Percentiles rank a stretch among this genome's conserved stretches.
phyloP scores from a whole-genome alignment of 805 yeast species.

The Scheffersomyces amazonensis region DNA sequence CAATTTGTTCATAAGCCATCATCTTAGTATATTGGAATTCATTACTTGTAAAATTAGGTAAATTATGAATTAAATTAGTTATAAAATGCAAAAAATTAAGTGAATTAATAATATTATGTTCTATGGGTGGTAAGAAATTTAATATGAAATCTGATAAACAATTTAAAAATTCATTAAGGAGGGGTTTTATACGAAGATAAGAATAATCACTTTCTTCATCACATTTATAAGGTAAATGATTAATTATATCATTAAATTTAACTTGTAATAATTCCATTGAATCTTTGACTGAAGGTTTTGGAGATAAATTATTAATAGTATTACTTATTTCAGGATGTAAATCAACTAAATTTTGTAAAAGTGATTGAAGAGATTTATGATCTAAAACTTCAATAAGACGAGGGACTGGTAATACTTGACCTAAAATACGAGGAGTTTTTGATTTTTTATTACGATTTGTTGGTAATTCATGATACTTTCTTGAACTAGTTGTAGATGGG shows the following conservation, averaged over 20 bases:
- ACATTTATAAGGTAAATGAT: slow-evolving; percentile 70
- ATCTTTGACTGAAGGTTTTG: slow-evolving; percentile 53
- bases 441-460: slow-evolving; percentile 21
- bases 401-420: slow-evolving; percentile 59
- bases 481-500: background rate
- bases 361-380: slow-evolving; percentile 47
- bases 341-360: slow-evolving; percentile 52
- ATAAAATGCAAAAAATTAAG: slow-evolving; percentile 63
- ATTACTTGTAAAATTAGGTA: slow-evolving; percentile 63
- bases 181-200: slow-evolving; percentile 66
- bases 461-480: background rate
- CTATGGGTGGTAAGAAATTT: slow-evolving; percentile 70
- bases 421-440: slow-evolving; percentile 45
- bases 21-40: slow-evolving; percentile 51
- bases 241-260: slow-evolving; percentile 44
- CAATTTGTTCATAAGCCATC: slow-evolving; percentile 60
- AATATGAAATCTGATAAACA: slow-evolving; percentile 74
- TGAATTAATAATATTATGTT: slow-evolving; percentile 49
- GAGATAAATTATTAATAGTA: slow-evolving; percentile 51
- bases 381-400: slow-evolving; percentile 71
- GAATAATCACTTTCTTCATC: slow-evolving; percentile 74
- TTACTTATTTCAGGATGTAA: slow-evolving; percentile 60
- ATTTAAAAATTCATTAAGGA: slow-evolving; percentile 64
- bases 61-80: slow-evolving; percentile 53
- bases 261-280: slow-evolving; percentile 48